Base-by-base conservation (phyloP, 371 early-diverging fungal species). In the Lichtheimia ramosa region DNA sequence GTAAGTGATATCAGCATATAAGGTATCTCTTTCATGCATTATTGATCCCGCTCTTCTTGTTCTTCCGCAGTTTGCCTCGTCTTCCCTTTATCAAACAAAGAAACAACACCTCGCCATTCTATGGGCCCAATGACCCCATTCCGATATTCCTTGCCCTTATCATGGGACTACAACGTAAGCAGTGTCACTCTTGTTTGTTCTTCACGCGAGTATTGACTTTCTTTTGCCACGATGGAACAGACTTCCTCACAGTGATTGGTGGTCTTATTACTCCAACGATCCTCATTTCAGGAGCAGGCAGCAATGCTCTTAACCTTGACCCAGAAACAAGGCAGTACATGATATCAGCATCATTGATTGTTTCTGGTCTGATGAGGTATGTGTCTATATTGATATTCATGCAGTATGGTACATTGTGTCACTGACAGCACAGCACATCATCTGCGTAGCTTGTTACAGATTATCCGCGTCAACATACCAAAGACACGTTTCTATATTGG, bases 281-380 rank as follows among this genome's bases (percentile, higher is more conserved):
- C 23, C 68, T 82, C 34, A 66, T 82, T 55, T 74, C 76, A 10
- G 80, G 83, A 25, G 58, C 73, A 10, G 83, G 83, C 10, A 66
- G 65, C 39, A 72, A 64, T 23, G 71, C 68, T 51, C 59, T 83
- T 43, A 83, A 83, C 57, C 64, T 83, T 8, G 75, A 75, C 48
- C 60, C 62, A 58, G 62, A 64, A 3, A 70, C 71, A 13, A 72
- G 81, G 43, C 79, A 72, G 39, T 82, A 81, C 51, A 75, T 82
- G 79, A 69, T 81, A 4, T 79, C 79, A 7, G 75, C 73, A 2
- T 80, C 83, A 2, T 63, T 83, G 34, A 83, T 83, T 62, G 70
- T 70, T 16, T 65, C 66, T 15, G 74, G 74, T 6, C 14, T 71
- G 3, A 69, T 71, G 72, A 73, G 65, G 63, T 65, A 54, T 14